These are phyloP conservation scores for Starmerella riodocensis DNA, from an alignment of 805 yeast species.

Conservation along the genomic window DNA sequence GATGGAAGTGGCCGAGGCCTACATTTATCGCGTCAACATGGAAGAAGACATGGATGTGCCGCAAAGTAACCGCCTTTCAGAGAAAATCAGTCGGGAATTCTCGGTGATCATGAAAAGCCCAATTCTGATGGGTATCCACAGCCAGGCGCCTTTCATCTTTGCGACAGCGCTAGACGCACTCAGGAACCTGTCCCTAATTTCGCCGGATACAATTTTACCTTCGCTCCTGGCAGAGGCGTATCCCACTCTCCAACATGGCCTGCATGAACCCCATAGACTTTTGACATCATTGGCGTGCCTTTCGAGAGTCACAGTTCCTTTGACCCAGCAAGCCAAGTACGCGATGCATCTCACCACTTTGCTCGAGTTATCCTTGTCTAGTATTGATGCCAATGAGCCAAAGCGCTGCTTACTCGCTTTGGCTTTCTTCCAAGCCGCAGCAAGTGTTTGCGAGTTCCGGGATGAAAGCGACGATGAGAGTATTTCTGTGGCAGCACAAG, in stretches of 20 bases:
- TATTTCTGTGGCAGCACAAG: conserved; percentile 9
- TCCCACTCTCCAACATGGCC: conserved; percentile 30
- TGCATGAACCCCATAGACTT: conserved; percentile 58
- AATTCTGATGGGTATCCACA: conserved; percentile 44
- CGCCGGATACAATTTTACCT: conserved; percentile 35
- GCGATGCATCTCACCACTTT: conserved; percentile 71
- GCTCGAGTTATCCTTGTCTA: conserved; percentile 55
- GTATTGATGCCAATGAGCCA: conserved; percentile 80
- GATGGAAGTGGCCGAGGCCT: conserved; percentile 37
- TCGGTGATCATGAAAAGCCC: conserved; percentile 42
- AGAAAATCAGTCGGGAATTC: conserved; percentile 30
- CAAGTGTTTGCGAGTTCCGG: conserved; percentile 57
- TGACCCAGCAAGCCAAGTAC: conserved; percentile 49
- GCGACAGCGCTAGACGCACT: conserved; percentile 8
- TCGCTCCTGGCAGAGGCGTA: conserved; percentile 47
- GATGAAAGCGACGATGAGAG: conserved; percentile 33
- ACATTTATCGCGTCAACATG: conserved; percentile 25
- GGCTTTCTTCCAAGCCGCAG: conserved; percentile 53
- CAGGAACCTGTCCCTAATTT: conserved; percentile 41
- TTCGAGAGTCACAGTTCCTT: conserved; percentile 49
- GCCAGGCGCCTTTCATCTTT: conserved; percentile 8
- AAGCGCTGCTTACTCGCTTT: conserved; percentile 56
- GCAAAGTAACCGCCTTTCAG: conserved; percentile 24
- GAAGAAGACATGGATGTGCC: conserved; percentile 25
- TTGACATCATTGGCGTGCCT: conserved; percentile 57